Base-by-base conservation (phyloP, 371 early-diverging fungal species). In the Choanephora cucurbitarum region DNA sequence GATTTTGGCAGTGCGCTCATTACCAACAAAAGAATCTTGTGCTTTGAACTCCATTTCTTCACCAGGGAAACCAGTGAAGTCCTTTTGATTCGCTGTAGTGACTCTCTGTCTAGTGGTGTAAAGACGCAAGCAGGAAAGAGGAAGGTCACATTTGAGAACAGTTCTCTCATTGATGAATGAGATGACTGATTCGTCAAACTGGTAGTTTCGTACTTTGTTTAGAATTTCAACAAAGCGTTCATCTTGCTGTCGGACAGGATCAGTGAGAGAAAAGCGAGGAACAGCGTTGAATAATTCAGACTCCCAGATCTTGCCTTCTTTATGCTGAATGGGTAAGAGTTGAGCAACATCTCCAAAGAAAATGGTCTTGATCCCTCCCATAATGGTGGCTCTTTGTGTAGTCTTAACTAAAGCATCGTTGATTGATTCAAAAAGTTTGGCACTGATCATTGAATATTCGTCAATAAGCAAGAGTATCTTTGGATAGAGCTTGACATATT, bases 301-400 rank as follows among this genome's bases (percentile, higher is more conserved):
- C 21, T 40, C 6, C 51, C 51, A 50, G 5, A 50, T 50, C 32
- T 11, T 8, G 11, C 46, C 46, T 50, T 49, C 50, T 13, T 21
- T 14, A 34, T 49, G n/a, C 2, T 49, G 7, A 13, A 45, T 24
- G 6, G 46, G 54, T n/a, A 44, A 15, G 0, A 54, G 34, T n/a
- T 54, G 54, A 0, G 37, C 54, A n/a, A 44, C n/a, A 33, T 54
- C 54, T 8, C 54, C 54, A 39, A 39, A 54, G 14, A 54, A 45
- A 4, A 54, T 21, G 31, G 39, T 45, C 1, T 19, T 21, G 5
- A 37, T n/a, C 0, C 39, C 34, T n/a, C 54, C 54, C 21, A 54
- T 23, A 14, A 37, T 9, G 1, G 21, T 1, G 8, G 1, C 2
- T 15, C 39, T 44, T 14, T 37, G 2, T 5, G 37, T 44, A 13